phyloP scores from a whole-genome alignment of 176 grass and related monocot genomes.

The Elaeis guineensis region DNA sequence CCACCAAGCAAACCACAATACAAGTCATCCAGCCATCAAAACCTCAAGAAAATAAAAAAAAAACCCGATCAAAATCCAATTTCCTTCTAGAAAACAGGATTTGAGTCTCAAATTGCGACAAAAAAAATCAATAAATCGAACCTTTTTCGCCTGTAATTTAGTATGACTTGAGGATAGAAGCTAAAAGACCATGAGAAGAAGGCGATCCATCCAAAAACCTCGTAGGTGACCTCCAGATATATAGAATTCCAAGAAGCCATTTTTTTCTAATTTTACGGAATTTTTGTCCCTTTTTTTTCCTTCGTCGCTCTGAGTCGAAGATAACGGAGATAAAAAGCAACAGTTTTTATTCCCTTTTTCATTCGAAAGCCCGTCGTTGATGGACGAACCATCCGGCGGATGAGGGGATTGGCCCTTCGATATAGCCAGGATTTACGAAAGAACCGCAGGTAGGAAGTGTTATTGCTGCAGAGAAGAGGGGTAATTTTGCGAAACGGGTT shows the following conservation, averaged over 20 bases:
- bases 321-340: too few relatives aligned
- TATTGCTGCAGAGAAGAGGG: too few relatives aligned
- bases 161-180: constrained; percentile 91
- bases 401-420: too few relatives aligned
- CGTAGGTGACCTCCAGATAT: constrained; percentile 59
- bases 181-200: constrained; percentile 94
- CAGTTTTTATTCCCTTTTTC: too few relatives aligned
- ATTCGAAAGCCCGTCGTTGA: too few relatives aligned
- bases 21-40: neutral
- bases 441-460: too few relatives aligned
- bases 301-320: too few relatives aligned
- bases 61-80: neutral
- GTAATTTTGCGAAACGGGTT: too few relatives aligned
- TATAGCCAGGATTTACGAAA: too few relatives aligned
- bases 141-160: constrained; percentile 92
- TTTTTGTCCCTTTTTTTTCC: too few relatives aligned
- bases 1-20: constrained; percentile 18
- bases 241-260: constrained; percentile 82
- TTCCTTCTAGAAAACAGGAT: neutral
- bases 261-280: neutral
- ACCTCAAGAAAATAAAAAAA: neutral
- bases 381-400: too few relatives aligned
- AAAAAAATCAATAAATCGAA: constrained; percentile 7
- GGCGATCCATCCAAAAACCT: constrained; percentile 88
- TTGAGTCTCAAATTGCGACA: neutral